phyloP scores from a whole-genome alignment of 78 protist genomes.

The Dictyostelium firmibasis region DNA sequence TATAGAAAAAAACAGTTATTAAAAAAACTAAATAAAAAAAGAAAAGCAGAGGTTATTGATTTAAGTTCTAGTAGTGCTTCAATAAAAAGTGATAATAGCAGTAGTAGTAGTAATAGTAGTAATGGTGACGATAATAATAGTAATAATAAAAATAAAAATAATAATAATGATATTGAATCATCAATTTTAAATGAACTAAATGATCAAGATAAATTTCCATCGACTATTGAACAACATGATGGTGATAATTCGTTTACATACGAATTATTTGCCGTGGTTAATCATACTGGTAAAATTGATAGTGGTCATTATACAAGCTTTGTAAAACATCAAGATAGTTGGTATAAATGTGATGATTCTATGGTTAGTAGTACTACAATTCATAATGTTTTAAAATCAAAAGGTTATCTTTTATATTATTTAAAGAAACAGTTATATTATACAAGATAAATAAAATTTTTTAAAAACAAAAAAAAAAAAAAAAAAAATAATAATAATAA shows the following conservation, averaged over 20 bases:
- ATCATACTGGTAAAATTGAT: slow-evolving; percentile 77
- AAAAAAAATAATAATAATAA: neutral
- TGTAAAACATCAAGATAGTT: slow-evolving; percentile 57
- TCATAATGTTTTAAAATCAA: slow-evolving; percentile 61
- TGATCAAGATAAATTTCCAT: slow-evolving; percentile 7
- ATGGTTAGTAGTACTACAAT: slow-evolving; percentile 41
- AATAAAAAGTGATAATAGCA: neutral
- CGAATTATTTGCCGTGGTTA: slow-evolving; percentile 80
- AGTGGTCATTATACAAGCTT: slow-evolving; percentile 76
- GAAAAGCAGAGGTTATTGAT: neutral
- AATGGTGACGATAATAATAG: neutral
- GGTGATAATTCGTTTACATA: slow-evolving; percentile 21
- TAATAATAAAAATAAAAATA: neutral
- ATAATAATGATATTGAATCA: neutral
- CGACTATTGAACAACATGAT: neutral
- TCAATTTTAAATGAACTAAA: neutral
- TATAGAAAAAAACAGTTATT: neutral
- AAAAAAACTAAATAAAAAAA: neutral
- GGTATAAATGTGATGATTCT: slow-evolving; percentile 83
- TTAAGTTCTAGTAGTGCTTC: neutral
- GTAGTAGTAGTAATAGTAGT: neutral
- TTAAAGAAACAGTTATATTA: slow-evolving; percentile 50
- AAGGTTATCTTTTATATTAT: slow-evolving; percentile 69
- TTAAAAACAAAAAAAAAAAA: neutral
- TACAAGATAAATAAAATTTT: slow-evolving; percentile 6